Conservation (phyloP, 1,139 yeast species). For the Kodamaea arcana region DNA sequence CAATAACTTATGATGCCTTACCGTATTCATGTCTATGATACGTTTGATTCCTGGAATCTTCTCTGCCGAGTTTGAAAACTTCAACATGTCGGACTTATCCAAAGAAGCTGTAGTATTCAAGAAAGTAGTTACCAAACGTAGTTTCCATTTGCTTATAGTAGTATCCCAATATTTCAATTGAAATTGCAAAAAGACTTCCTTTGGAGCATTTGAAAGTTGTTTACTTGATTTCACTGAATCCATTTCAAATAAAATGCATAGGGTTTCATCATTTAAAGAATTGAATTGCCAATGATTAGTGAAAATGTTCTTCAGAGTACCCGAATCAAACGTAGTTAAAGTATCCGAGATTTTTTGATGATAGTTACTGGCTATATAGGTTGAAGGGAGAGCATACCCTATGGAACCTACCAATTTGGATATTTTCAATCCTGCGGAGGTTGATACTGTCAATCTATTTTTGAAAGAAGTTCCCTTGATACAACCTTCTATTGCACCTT, state of each 20-base stretch:
- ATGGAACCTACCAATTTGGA: constrained; percentile 24
- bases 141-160: constrained; percentile 16
- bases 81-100: not conserved
- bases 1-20: constrained; percentile 25
- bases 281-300: constrained; percentile 38
- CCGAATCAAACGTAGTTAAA: constrained; percentile 29
- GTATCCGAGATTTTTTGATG: constrained; percentile 34
- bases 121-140: constrained; percentile 27
- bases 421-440: constrained; percentile 31
- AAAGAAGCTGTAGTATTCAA: constrained; percentile 28
- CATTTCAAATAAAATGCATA: constrained; percentile 32
- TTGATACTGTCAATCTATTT: constrained; percentile 22
- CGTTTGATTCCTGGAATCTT: constrained; percentile 6
- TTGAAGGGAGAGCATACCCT: constrained; percentile 33
- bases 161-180: constrained; percentile 28
- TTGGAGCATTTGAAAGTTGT: constrained; percentile 16
- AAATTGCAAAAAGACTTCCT: constrained; percentile 29
- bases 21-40: constrained; percentile 18
- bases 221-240: constrained; percentile 24
- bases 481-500: constrained; percentile 6
- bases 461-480: constrained; percentile 3
- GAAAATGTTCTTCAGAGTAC: constrained; percentile 24
- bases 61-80: constrained; percentile 14
- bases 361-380: constrained; percentile 21
- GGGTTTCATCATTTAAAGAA: constrained; percentile 19